Conservation (phyloP, 2,329 filamentous ascomycete genomes). For the Alternaria solani region DNA sequence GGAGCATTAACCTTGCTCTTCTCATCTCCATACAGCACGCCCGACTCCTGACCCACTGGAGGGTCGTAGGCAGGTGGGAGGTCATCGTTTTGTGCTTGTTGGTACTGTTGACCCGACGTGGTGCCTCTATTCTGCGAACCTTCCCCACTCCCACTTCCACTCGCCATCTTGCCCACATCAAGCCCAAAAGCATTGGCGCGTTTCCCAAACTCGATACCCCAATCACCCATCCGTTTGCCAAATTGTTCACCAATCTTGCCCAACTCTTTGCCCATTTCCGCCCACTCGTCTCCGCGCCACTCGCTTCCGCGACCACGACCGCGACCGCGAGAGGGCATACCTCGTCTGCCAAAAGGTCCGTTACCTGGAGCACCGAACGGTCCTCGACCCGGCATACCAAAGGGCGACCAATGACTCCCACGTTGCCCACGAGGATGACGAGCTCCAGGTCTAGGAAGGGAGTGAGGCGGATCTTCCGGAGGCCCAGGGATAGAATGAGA, state of each 20-base stretch:
- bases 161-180: constrained; percentile 23
- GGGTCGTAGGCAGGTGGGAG: constrained; percentile 26
- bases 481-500: constrained; percentile 36
- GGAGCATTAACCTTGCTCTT: constrained; percentile 5
- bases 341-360: constrained; percentile 19
- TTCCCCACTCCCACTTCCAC: constrained; percentile 10
- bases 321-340: neutral
- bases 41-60: constrained; percentile 30
- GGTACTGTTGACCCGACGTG: neutral
- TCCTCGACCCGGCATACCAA: constrained; percentile 18
- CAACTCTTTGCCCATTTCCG: constrained; percentile 18
- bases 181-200: constrained; percentile 32
- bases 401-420: constrained; percentile 25
- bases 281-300: constrained; percentile 14
- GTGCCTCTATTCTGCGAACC: neutral
- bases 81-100: constrained; percentile 15
- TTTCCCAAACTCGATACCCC: constrained; percentile 42
- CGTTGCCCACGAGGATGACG: neutral
- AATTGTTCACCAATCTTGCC: constrained; percentile 43
- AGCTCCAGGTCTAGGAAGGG: neutral
- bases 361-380: constrained; percentile 19
- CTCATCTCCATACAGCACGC: constrained; percentile 19
- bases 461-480: neutral
- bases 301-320: constrained; percentile 4
- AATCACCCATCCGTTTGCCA: constrained; percentile 39